Evolutionary conservation across 2,329 filamentous ascomycete species (phyloP).

Genomic region (Mycosphaerella arachidis): DNA sequence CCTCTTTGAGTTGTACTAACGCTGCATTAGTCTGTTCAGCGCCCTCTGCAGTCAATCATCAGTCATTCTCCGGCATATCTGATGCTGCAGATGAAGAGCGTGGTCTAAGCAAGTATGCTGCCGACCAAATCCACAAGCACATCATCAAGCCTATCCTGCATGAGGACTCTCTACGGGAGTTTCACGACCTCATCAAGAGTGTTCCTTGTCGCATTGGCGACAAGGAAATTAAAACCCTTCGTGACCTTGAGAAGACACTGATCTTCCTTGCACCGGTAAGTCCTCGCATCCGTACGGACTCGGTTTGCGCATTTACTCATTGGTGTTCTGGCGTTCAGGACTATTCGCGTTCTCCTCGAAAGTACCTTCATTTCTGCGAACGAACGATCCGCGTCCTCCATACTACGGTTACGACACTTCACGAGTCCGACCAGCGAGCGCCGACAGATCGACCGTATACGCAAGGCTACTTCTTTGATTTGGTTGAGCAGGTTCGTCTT

Average conservation of each 20-base stretch:
- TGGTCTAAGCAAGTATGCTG: conserved; percentile 62
- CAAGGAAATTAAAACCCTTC: conserved; percentile 83
- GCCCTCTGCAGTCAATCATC: conserved; percentile 36
- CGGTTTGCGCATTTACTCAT: conserved; percentile 62
- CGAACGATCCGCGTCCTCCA: conserved; percentile 86
- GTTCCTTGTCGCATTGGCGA: conserved; percentile 73
- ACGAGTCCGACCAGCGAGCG: conserved; percentile 79
- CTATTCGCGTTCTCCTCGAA: conserved; percentile 62
- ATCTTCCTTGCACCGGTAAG: conserved; percentile 92
- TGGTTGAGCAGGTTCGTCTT: conserved; percentile 68
- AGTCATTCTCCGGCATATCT: conserved; percentile 41
- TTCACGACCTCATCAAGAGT: conserved; percentile 73
- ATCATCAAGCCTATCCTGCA: conserved; percentile 73
- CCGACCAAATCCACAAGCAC: conserved; percentile 73
- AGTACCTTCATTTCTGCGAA: conserved; percentile 85
- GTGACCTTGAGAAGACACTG: conserved; percentile 90
- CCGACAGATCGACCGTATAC: conserved; percentile 85
- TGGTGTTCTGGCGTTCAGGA: conserved; percentile 65
- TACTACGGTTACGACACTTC: conserved; percentile 79
- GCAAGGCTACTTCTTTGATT: conserved; percentile 94
- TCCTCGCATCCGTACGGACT: conserved; percentile 47
- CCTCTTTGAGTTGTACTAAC: conserved; percentile 10
- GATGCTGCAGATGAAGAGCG: conserved; percentile 42
- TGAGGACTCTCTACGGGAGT: conserved; percentile 67
- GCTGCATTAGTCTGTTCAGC: conserved; percentile 8